phyloP scores from a whole-genome alignment of 2,329 filamentous ascomycete genomes.

The Fusarium aywerte region DNA sequence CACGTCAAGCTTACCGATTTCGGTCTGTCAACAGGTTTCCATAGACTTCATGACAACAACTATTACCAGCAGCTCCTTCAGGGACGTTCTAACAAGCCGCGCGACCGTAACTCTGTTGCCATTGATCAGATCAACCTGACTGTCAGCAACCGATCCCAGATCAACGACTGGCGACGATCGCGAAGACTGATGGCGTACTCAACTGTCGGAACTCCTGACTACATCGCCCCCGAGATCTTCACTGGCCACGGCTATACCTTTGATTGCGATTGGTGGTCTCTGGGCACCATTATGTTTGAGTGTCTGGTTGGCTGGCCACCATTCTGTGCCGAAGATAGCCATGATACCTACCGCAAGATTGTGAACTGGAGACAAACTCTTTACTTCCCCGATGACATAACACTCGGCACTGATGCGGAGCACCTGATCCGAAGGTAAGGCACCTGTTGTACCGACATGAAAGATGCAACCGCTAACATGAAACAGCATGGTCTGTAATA shows the following conservation, averaged over 20 bases:
- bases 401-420: slow-evolving; percentile 87
- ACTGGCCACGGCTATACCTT: slow-evolving; percentile 96
- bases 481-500: slow-evolving; percentile 87
- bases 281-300: slow-evolving; percentile 99
- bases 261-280: slow-evolving; percentile 98
- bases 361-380: slow-evolving; percentile 97
- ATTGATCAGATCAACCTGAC: slow-evolving; percentile 98
- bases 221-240: slow-evolving; percentile 98
- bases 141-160: slow-evolving; percentile 95
- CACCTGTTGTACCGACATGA: neutral
- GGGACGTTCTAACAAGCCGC: slow-evolving; percentile 75
- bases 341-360: slow-evolving; percentile 99
- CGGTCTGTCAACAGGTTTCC: slow-evolving; percentile 96
- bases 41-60: slow-evolving; percentile 96
- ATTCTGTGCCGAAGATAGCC: slow-evolving; percentile 97
- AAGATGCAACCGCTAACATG: slow-evolving; percentile 19
- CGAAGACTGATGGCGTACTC: slow-evolving; percentile 97
- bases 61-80: slow-evolving; percentile 98
- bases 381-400: slow-evolving; percentile 96
- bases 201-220: slow-evolving; percentile 96
- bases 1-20: slow-evolving; percentile 99
- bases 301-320: slow-evolving; percentile 98
- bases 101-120: slow-evolving; percentile 91
- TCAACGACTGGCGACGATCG: slow-evolving; percentile 98
- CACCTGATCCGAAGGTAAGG: slow-evolving; percentile 88